Evolutionary conservation across 192 early-diverging fungal species (phyloP), one percentile per base, ranked within the genome.

Genomic region (Geosiphon pyriformis): DNA sequence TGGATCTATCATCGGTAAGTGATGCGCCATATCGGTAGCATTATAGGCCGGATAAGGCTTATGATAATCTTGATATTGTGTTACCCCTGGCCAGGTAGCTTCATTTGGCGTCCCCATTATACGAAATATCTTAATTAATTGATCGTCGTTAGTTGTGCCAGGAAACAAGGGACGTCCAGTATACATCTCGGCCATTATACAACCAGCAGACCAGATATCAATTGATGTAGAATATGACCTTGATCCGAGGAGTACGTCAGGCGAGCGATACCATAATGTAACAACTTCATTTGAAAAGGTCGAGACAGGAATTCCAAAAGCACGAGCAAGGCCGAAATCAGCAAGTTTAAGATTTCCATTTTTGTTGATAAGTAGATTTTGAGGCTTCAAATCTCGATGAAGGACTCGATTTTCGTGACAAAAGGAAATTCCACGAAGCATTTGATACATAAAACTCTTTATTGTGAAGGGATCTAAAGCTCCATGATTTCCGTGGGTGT

Each of bases 271-370:
- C 96, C 96, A 98, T 35, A 98, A 83, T 11, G 96, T 98, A 31
- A 98, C 96, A 22, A 98, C 96, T 76, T 98, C 96, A 76, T 97
- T 95, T 23, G 93, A 94, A 70, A 94, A 98, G 26, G 95, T 94
- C 73, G 94, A 89, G 61, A 93, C 90, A 12, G 91, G 90, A 64
- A 92, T 89, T 20, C 91, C 91, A 75, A 89, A 88, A 4, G 88
- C 87, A 66, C 90, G 82, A 11, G 90, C 90, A 32, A 93, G 77
- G n/a, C 89, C 89, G 76, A 93, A 90, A 78, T 90, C 85, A 67
- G 88, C 94, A 70, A 92, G 71, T 80, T 95, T 90, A 48, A 92
- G 80, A 63, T 91, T 87, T 35, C 88, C 89, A 42, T 82, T 82
- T 69, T 82, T 76, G 69, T 88, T 90, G 69, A 93, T 93, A 42